Evolutionary conservation across 2,329 filamentous ascomycete genomes (phyloP), one percentile per base, ranked within the genome.

Genomic region (Dactylellina cionopaga): DNA sequence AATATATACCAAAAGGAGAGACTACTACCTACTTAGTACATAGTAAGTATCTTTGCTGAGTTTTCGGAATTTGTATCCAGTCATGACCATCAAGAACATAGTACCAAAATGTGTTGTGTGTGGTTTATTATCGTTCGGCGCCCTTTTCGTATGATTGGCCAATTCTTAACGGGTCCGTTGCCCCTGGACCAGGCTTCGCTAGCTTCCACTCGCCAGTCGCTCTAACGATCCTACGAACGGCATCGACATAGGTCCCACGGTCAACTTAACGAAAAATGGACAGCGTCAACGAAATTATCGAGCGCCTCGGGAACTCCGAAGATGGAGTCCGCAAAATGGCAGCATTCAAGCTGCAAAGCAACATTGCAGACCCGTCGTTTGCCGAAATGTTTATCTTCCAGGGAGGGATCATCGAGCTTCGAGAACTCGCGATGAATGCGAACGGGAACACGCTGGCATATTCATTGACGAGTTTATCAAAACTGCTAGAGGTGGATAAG

Each of bases 321-420:
- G 95, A 99, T 84, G 93, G 92, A 64, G 89, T 92, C 76, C 92
- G 93, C 79, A 99, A 99, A 82, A 97, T 98, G 92, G 95, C 95
- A 72, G 95, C 96, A 73, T 99, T 99, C 86, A 97, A 97, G 83
- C 88, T 99, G 75, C 95, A 99, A 82, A 90, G 87, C 75, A 92
- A 92, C 74, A 96, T 99, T 81, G 94, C 93, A 79, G 95, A 99
- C 81, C 94, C 94, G 24, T 90, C 92, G 54, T 98, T 98, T 80
- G 95, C 95, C 78, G 95, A 98, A 80, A 89, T 96, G 77, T 99
- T 99, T 83, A 96, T 98, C 74, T 88, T 90, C 55, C 91, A 92
- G 52, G 92, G 92, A 65, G 95, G 95, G 2, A 85, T 98, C 75
- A 85, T 88, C 76, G 88, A 94, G 76, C 83, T 99, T 77, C 88